Evolutionary conservation across 306 rosid genomes (phyloP).

Genomic region (Gastrolobium bilobum): DNA sequence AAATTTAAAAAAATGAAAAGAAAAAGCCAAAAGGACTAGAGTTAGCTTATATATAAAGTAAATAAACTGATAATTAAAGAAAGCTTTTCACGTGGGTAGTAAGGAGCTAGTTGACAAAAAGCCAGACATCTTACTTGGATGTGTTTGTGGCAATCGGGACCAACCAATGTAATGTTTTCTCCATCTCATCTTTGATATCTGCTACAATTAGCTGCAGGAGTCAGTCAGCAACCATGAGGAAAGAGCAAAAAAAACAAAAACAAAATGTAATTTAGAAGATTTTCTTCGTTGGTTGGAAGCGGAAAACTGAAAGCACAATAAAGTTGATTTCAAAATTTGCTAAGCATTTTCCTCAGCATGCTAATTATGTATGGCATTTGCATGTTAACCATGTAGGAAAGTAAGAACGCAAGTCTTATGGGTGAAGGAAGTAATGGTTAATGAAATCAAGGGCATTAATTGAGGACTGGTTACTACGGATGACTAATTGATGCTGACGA

Average conservation of each 20-base stretch:
- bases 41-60: conserved; percentile 38
- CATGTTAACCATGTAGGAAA: conserved; percentile 3
- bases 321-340: neutral
- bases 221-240: conserved; percentile 27
- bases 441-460: conserved; percentile 28
- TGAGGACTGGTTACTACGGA: neutral
- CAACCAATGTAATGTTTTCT: conserved; percentile 78
- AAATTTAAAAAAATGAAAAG: conserved; percentile 48
- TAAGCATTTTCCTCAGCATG: conserved; percentile 20
- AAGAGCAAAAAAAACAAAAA: neutral
- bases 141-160: conserved; percentile 86
- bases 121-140: conserved; percentile 68
- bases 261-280: neutral
- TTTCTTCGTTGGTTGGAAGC: conserved; percentile 33
- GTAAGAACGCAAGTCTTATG: neutral
- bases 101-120: conserved; percentile 37
- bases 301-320: conserved; percentile 38
- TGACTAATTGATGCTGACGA: conserved; percentile 7
- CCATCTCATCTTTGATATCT: conserved; percentile 81
- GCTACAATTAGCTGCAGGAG: conserved; percentile 67
- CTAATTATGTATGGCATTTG: neutral
- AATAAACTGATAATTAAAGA: conserved; percentile 21
- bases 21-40: conserved; percentile 29
- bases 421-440: conserved; percentile 8
- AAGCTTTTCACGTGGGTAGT: conserved; percentile 9